Percentiles rank a stretch among this genome's conserved stretches.
Conservation (phyloP, 2,329 filamentous ascomycete species). For the Ascochyta rabiei region DNA sequence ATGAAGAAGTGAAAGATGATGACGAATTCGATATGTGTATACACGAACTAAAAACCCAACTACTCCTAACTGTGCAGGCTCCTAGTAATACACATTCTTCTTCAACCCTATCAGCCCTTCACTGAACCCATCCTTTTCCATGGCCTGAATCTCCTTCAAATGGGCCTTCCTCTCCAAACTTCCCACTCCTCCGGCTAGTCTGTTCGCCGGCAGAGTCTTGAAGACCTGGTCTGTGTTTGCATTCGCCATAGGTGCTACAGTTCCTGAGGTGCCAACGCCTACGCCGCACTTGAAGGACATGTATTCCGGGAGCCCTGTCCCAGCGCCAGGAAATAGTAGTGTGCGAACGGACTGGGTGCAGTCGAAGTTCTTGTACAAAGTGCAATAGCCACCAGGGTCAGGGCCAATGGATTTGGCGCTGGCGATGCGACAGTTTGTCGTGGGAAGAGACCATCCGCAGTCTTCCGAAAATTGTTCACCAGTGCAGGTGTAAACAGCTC, state of each 20-base stretch:
- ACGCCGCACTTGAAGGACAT: slow-evolving; percentile 33
- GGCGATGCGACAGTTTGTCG: slow-evolving; percentile 30
- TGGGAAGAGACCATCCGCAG: slow-evolving; percentile 38
- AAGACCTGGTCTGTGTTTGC: background rate
- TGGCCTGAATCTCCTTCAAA: slow-evolving; percentile 25
- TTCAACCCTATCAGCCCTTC: slow-evolving; percentile 43
- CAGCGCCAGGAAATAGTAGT: slow-evolving; percentile 35
- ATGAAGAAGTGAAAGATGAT: slow-evolving; percentile 24
- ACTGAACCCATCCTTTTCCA: slow-evolving; percentile 35
- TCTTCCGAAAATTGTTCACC: slow-evolving; percentile 33
- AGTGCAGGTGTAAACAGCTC: slow-evolving; percentile 44
- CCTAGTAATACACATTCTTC: slow-evolving; percentile 37
- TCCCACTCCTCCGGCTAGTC: slow-evolving; percentile 33
- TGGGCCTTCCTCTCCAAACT: slow-evolving; percentile 29
- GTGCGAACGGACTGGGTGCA: slow-evolving; percentile 32
- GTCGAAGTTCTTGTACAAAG: slow-evolving; percentile 28
- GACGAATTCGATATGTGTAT: slow-evolving; percentile 42
- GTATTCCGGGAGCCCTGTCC: slow-evolving; percentile 26
- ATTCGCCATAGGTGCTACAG: slow-evolving; percentile 13
- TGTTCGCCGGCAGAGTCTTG: slow-evolving; percentile 13
- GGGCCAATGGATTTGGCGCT: slow-evolving; percentile 40
- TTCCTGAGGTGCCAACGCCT: slow-evolving; percentile 6
- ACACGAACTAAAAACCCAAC: slow-evolving; percentile 12
- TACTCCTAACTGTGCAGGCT: background rate
- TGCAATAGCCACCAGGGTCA: slow-evolving; percentile 38